phyloP scores from a whole-genome alignment of 1,139 yeast species.

The Taphrina confusa region DNA sequence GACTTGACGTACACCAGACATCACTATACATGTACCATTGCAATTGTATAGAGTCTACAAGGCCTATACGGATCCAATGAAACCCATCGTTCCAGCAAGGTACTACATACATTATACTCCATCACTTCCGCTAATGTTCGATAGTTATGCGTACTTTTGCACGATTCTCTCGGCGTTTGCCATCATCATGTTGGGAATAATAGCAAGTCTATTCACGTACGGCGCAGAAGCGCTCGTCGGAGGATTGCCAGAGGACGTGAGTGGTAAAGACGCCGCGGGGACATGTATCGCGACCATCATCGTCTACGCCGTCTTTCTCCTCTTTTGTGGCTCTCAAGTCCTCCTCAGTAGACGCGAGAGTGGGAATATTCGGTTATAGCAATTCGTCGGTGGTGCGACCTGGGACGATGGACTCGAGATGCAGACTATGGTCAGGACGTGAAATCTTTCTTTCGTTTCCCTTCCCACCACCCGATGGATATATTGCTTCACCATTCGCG shows the following conservation, averaged over 20 bases:
- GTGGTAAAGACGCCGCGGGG: conserved; percentile 54
- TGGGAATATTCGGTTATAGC: conserved; percentile 31
- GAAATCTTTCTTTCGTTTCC: too few relatives aligned
- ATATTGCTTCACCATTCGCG: too few relatives aligned
- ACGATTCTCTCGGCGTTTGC: conserved; percentile 90
- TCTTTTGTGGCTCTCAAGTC: conserved; percentile 30
- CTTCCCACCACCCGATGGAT: too few relatives aligned
- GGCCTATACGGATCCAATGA: too few relatives aligned
- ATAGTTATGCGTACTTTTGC: conserved; percentile 79
- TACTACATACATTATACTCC: neutral
- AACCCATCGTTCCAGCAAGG: conserved; percentile 31
- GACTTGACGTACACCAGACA: too few relatives aligned
- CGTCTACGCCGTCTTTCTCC: conserved; percentile 33
- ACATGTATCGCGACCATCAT: conserved; percentile 33
- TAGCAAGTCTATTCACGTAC: conserved; percentile 75
- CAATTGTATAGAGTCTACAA: too few relatives aligned
- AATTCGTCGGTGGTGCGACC: conserved; percentile 22
- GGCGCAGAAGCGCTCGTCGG: conserved; percentile 54
- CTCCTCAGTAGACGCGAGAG: conserved; percentile 22
- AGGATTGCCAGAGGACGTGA: conserved; percentile 56
- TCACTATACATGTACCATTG: too few relatives aligned
- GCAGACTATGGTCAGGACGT: neutral
- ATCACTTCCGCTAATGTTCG: too few relatives aligned
- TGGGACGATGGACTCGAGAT: conserved; percentile 7
- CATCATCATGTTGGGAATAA: conserved; percentile 76